These are phyloP conservation scores for Croton laevigatus DNA, from an alignment of 441 rosid species.

Conservation along the genomic window DNA sequence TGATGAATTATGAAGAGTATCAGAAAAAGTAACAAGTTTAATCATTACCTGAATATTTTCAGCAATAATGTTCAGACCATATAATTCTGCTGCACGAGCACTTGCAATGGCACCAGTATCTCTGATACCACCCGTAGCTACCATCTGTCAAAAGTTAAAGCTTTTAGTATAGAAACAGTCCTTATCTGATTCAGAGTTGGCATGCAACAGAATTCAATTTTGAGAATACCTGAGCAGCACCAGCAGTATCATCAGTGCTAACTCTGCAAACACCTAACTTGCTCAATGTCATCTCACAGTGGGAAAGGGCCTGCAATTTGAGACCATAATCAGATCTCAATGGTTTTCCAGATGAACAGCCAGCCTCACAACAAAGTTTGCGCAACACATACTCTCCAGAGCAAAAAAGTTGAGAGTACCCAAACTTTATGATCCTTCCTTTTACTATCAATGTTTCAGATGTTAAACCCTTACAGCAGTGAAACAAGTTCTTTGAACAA, in stretches of 20 bases:
- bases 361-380: conserved; percentile 2
- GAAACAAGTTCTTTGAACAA: neutral
- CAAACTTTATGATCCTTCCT: neutral
- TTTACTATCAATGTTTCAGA: neutral
- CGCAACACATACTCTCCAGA: neutral
- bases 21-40: conserved; percentile 14
- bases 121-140: conserved; percentile 51
- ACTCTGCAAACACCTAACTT: conserved; percentile 57
- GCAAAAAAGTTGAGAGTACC: neutral
- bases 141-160: conserved; percentile 37
- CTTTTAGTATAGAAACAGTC: conserved; percentile 7
- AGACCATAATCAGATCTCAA: neutral
- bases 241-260: conserved; percentile 73
- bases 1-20: neutral
- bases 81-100: conserved; percentile 82
- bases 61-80: conserved; percentile 74
- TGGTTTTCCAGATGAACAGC: neutral
- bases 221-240: conserved; percentile 74
- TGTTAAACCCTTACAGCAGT: neutral
- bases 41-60: conserved; percentile 67
- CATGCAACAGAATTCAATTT: conserved; percentile 12
- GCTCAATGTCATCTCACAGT: conserved; percentile 68
- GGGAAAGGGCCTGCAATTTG: conserved; percentile 66
- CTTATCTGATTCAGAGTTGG: neutral
- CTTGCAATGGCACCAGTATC: conserved; percentile 87